Conservation (phyloP, 2,329 filamentous ascomycete genomes). For the Claviceps sp. region DNA sequence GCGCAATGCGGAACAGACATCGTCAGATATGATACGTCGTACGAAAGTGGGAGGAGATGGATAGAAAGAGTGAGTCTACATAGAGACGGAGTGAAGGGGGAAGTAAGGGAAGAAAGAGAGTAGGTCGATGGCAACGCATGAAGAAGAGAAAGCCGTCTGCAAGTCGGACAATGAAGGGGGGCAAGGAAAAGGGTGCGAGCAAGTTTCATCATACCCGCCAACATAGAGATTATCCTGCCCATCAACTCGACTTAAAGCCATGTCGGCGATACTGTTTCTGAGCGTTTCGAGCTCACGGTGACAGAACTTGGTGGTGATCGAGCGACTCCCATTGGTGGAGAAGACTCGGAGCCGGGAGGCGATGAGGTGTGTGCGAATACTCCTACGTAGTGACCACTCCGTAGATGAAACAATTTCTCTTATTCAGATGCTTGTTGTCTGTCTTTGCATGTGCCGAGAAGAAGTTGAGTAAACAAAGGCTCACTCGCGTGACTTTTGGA, state of each 20-base stretch:
- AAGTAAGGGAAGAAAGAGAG: neutral
- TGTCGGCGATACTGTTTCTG: constrained; percentile 17
- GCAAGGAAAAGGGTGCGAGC: neutral
- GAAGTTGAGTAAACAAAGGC: no score
- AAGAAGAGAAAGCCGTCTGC: no score
- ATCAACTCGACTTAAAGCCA: constrained; percentile 30
- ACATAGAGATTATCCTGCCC: constrained; percentile 28
- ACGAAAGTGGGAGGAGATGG: no score
- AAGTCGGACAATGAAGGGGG: neutral
- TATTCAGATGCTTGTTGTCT: no score
- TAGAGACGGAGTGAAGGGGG: neutral
- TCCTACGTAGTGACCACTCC: no score
- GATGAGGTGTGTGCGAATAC: neutral
- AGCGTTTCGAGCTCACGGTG: constrained; percentile 2
- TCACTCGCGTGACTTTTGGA: no score
- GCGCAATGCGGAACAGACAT: neutral
- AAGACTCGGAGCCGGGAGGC: neutral
- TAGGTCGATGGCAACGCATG: no score
- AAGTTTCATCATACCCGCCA: constrained; percentile 20
- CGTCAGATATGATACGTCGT: no score
- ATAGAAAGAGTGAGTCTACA: neutral
- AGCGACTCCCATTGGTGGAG: constrained; percentile 6
- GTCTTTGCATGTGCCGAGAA: no score
- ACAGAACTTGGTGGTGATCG: constrained; percentile 5
- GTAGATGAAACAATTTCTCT: no score